Evolutionary conservation across 805 yeast genomes (phyloP), one percentile per base, ranked within the genome.

Genomic region (Starmerella gropengiesseri): DNA sequence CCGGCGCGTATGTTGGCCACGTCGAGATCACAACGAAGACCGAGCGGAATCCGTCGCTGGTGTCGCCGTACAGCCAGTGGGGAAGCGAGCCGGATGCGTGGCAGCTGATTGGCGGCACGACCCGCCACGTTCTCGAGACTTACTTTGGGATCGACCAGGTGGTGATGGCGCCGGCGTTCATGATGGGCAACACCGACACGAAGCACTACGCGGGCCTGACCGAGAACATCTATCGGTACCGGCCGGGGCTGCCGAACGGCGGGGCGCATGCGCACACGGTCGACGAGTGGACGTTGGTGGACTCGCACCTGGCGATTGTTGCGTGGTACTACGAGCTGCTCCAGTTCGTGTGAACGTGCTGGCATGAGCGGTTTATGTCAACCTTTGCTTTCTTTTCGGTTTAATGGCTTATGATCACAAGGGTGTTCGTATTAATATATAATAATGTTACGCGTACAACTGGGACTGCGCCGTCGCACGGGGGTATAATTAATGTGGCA

Each of bases 141-240:
- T 48, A 44, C 31, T 39, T 39, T 11, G 25, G 19, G 16, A 63
- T 60, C 17, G 57, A 66, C n/a, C 28, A 34, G 9, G 22, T 36
- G 9, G 56, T 67, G 13, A 68, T 75, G 13, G 66, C 80, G 2
- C 84, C 86, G 2, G 63, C 71, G 20, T 57, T 79, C 31, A 71
- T 75, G 69, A 67, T 81, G 2, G 86, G 79, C 17, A 79, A 78
- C 59, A 80, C 87, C 3, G 87, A 81, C 55, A 79, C 86, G 5
- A 63, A 66, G 44, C 67, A 71, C 53, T 81, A 77, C 60, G 78
- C 84, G 85, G 56, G 61, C 32, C 61, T 81, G 52, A 71, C 80
- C 2, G 59, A 65, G 28, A 71, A 78, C 54, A 77, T 81, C 40
- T 81, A 67, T 63, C 66, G 87, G 44, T 75, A 68, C 56, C 67